Percentiles rank a stretch among this genome's conserved stretches.
Conservation (phyloP, 2,329 filamentous ascomycete species). For the Ceratocystis eucalypticola region DNA sequence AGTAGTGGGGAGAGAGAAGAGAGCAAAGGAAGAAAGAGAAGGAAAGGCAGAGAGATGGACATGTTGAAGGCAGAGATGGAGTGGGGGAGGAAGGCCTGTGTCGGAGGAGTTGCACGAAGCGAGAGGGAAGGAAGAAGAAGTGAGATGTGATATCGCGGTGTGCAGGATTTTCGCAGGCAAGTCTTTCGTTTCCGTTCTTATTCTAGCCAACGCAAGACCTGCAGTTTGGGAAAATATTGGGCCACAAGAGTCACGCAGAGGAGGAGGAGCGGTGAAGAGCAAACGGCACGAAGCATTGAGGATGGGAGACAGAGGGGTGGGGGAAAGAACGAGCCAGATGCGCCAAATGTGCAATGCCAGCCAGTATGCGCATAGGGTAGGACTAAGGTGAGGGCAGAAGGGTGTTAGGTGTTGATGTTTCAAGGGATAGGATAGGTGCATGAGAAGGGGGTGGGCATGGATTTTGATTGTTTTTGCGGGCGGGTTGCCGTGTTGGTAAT, state of each 20-base stretch:
- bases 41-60: background rate
- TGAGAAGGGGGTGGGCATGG: background rate
- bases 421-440: background rate
- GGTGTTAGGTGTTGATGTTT: background rate
- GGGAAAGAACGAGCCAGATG: background rate
- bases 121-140: background rate
- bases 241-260: background rate
- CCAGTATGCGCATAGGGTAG: background rate
- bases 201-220: background rate
- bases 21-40: background rate
- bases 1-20: background rate
- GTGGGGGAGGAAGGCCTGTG: background rate
- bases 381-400: background rate
- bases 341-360: background rate
- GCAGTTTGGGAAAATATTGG: background rate
- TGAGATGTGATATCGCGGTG: conserved; percentile 4
- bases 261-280: background rate
- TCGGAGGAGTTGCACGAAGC: background rate
- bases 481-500: background rate
- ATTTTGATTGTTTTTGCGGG: background rate
- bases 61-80: background rate
- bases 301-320: background rate
- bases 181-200: background rate
- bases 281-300: background rate
- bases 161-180: background rate